Percentiles rank a stretch among this genome's conserved stretches.
Evolutionary conservation across 2,329 filamentous ascomycete species (phyloP).

Genomic region (Simplicillium sp.): DNA sequence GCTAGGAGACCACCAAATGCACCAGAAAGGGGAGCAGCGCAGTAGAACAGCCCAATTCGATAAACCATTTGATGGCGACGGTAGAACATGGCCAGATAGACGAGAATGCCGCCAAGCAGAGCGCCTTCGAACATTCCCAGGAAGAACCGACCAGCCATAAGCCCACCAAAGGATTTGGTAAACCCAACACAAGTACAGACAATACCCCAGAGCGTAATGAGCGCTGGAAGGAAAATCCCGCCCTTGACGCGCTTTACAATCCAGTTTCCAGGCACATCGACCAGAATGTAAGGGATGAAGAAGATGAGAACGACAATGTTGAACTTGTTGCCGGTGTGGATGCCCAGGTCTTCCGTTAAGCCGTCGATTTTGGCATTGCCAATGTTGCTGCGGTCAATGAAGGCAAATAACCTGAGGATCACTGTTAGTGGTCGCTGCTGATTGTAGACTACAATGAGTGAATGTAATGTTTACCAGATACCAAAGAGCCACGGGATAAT

Average conservation of each 20-base stretch:
- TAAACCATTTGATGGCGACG: slow-evolving; percentile 12
- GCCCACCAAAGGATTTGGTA: slow-evolving; percentile 10
- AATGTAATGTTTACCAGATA: slow-evolving; percentile 11
- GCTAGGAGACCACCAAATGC: slow-evolving; percentile 53
- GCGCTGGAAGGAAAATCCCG: slow-evolving; percentile 9
- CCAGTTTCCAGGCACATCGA: slow-evolving; percentile 52
- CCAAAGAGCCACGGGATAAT: slow-evolving; percentile 16
- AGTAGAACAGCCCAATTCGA: slow-evolving; percentile 24
- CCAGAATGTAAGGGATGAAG: slow-evolving; percentile 54
- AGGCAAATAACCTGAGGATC: slow-evolving; percentile 19
- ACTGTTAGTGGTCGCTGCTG: background rate
- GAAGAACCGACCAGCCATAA: slow-evolving; percentile 12
- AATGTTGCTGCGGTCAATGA: slow-evolving; percentile 17
- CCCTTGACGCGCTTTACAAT: slow-evolving; percentile 12
- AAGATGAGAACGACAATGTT: slow-evolving; percentile 51
- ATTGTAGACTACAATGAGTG: background rate
- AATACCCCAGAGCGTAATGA: slow-evolving; percentile 13
- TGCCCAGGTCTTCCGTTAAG: slow-evolving; percentile 15
- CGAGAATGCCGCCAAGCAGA: slow-evolving; percentile 13
- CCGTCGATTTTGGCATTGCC: slow-evolving; percentile 48
- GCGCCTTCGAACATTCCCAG: slow-evolving; percentile 14
- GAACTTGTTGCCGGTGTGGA: slow-evolving; percentile 6
- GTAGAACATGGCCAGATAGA: slow-evolving; percentile 17
- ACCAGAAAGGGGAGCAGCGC: slow-evolving; percentile 58
- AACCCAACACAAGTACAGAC: slow-evolving; percentile 13